A percentile compares a stretch with the other conserved stretches of the same genome.
Conservation (phyloP, 441 rosid species). For the Metrosideros polymorpha region DNA sequence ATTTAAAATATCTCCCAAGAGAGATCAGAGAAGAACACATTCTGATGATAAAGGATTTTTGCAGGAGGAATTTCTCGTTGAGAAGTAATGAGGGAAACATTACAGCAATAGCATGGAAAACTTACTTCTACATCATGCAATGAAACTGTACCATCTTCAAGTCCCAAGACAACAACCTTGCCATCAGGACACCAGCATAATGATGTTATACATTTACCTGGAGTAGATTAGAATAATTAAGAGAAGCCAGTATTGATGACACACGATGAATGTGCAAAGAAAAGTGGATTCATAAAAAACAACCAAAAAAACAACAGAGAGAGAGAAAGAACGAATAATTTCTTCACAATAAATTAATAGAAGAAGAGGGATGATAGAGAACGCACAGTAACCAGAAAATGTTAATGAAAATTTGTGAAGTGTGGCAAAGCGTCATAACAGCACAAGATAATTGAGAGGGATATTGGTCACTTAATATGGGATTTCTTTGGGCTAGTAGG, state of each 20-base stretch:
- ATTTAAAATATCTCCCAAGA: neutral
- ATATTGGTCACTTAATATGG: neutral
- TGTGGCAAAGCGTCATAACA: neutral
- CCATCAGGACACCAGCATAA: constrained; percentile 93
- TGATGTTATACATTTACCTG: constrained; percentile 65
- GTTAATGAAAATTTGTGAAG: neutral
- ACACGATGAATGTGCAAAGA: neutral
- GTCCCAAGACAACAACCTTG: constrained; percentile 74
- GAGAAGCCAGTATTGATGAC: neutral
- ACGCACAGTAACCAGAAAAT: neutral
- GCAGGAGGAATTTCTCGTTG: neutral
- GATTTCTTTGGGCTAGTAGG: neutral
- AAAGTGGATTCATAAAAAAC: neutral
- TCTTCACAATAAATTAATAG: neutral
- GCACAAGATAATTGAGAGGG: neutral
- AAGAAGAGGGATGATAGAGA: neutral
- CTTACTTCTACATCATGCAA: constrained; percentile 85
- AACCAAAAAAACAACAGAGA: neutral
- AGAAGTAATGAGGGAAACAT: neutral
- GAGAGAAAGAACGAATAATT: neutral
- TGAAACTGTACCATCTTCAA: constrained; percentile 71
- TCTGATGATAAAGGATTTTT: neutral
- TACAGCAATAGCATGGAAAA: neutral
- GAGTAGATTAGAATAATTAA: neutral
- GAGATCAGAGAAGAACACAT: neutral